Base-by-base conservation (phyloP, 371 early-diverging fungal genomes). In the Zancudomyces culisetae region DNA sequence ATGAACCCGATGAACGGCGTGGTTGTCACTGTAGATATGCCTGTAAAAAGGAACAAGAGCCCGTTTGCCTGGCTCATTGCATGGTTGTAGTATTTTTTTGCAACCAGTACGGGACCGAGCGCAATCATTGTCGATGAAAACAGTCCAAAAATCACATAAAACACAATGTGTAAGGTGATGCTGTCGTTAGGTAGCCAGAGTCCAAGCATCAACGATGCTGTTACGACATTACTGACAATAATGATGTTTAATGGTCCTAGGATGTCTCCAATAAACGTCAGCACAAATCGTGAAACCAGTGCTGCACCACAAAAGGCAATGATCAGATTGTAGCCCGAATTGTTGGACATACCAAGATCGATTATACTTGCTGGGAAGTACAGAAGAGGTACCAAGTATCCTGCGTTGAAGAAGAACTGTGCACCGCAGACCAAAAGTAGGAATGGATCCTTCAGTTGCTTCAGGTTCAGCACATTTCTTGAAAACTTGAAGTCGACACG, bases 1-100 rank as follows among this genome's bases (percentile, higher is more conserved):
- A 66, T 21, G 1, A 45, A 51, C 1, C 66, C 66, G 4, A 55
- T 56, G 2, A 60, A 55, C 1, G 66, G 66, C 29, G 55, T 49
- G 41, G 60, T 52, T 1, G 54, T 22, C 21, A 66, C 40, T 12
- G 51, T 27, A 13, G 60, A 56, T 18, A 58, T 49, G 1, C 59
- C 49, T n/a, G 57, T 57, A 1, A 59, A 30, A 18, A 65, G 15
- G 35, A 55, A 65, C 15, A 65, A 2, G 6, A 65, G 48, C 1
- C 66, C 66, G n/a, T 60, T 23, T 20, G 52, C 58, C 42, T 57
- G 61, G 0, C 59, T 39, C 45, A 64, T 42, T 3, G 58, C 45
- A 20, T 57, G 53, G 22, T 52, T 51, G 2, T 53, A 55, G 55
- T 62, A 62, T 24, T 59, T 27, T 10, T 6, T 15, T 10, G 10